phyloP scores from a whole-genome alignment of 371 early-diverging fungal species.

The Vittaforma corneae region DNA sequence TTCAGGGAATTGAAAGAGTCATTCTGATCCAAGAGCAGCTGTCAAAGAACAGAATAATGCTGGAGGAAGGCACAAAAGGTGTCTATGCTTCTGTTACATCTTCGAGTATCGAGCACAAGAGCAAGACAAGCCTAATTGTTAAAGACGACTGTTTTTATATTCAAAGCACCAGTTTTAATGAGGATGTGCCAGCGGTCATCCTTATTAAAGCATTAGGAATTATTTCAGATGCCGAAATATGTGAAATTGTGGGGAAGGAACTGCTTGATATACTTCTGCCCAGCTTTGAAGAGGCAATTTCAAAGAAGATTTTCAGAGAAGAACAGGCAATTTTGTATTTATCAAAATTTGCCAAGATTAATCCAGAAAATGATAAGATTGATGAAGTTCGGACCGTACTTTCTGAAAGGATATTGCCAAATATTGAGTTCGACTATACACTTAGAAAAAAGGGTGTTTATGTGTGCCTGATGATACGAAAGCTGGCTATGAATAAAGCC shows the following conservation, averaged over 20 bases:
- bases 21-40: constrained; percentile 98
- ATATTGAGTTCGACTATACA: constrained; percentile 69
- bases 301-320: constrained; percentile 67
- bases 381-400: constrained; percentile 83
- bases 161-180: constrained; percentile 76
- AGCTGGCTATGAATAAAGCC: constrained; percentile 71
- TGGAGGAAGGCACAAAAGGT: constrained; percentile 78
- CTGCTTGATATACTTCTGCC: constrained; percentile 72
- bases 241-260: constrained; percentile 72
- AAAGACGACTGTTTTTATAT: constrained; percentile 68
- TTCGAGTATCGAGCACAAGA: constrained; percentile 88
- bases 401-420: constrained; percentile 79
- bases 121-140: constrained; percentile 76
- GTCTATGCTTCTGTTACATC: constrained; percentile 71
- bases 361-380: constrained; percentile 47
- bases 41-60: constrained; percentile 98
- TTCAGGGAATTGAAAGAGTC: constrained; percentile 93
- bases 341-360: constrained; percentile 32
- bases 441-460: constrained; percentile 76
- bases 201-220: constrained; percentile 65
- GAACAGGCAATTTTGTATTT: constrained; percentile 61
- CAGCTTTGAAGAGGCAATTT: constrained; percentile 73
- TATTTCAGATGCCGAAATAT: constrained; percentile 82
- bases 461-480: constrained; percentile 87
- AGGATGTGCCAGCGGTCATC: constrained; percentile 73